Percentiles rank a stretch among this genome's conserved stretches.
Evolutionary conservation across 208 protist species (phyloP).

Genomic region (Trypanosoma platydactyli): DNA sequence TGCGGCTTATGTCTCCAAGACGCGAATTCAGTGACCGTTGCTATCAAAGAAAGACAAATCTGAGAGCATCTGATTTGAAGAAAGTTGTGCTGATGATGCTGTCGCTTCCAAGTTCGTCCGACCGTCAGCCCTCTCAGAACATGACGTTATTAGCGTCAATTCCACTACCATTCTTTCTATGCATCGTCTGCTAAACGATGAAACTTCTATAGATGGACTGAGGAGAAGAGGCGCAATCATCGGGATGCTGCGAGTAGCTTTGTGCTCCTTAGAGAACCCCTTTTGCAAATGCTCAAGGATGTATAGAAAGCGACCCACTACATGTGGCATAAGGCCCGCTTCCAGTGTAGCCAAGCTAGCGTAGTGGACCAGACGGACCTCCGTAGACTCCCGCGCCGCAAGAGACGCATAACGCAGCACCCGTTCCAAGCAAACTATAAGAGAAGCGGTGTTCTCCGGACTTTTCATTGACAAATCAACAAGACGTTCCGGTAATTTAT

Average conservation of each 20-base stretch:
- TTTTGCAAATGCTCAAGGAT: conserved; percentile 35
- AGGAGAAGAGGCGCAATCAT: conserved; percentile 46
- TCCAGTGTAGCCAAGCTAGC: conserved; percentile 12
- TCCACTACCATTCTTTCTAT: conserved; percentile 21
- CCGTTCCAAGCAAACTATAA: conserved; percentile 44
- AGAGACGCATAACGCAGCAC: conserved; percentile 29
- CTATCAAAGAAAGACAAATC: conserved; percentile 1
- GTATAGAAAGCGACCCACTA: conserved; percentile 22
- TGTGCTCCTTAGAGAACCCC: conserved; percentile 39
- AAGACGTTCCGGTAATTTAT: conserved; percentile 29
- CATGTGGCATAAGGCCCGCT: not conserved
- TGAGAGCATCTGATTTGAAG: not conserved
- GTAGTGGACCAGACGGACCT: conserved; percentile 21
- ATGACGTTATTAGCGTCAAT: not conserved
- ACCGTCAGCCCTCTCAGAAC: not conserved
- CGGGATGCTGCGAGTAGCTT: conserved; percentile 41
- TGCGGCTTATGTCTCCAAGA: too few relatives aligned
- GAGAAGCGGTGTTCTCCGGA: conserved; percentile 10
- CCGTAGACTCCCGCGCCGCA: conserved; percentile 30
- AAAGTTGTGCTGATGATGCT: too few relatives aligned
- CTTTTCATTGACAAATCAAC: conserved; percentile 26
- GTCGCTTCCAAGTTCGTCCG: not conserved
- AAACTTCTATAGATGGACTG: conserved; percentile 25
- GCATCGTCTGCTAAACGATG: conserved; percentile 25
- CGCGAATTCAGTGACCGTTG: not conserved